Base-by-base conservation (phyloP, 345 rosid genomes). In the Xanthoceras sorbifolium region DNA sequence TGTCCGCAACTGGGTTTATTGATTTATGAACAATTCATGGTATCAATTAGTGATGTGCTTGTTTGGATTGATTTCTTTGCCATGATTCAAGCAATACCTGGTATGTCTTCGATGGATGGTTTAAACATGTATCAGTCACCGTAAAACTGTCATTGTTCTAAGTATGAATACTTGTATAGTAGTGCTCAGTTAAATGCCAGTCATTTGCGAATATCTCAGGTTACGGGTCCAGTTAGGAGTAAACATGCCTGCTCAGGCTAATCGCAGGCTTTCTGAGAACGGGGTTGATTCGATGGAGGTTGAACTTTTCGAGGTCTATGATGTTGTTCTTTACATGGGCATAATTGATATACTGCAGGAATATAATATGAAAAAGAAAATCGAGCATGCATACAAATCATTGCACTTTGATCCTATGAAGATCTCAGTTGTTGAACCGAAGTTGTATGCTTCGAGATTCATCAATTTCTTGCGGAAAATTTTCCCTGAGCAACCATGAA, bases 181-280 rank as follows among this genome's bases (percentile, higher is more conserved):
- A 59, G 54, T 7, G 25, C 25, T 23, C n/a, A 8, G 5, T 57
- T 32, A 48, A 71, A 67, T 55, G 36, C 6, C 2, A 17, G 57
- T 9, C 32, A 23, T 29, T 66, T 59, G 26, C 44, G 1, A 69
- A 20, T 65, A 50, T 12, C 23, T 57, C 84, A 95, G 99, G 87
- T 80, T 95, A 70, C 91, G 90, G 31, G 99, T 95, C 64, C 97
- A 95, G 65, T 69, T 95, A 76, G 99, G 99, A 75, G 99, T 91
- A 68, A 91, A 95, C 90, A 93, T 95, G 99, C 99, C 98, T 1
- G 96, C 99, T 6, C 93, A 92, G 80, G 99, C 97, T 40, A 90
- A 80, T 61, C 92, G 69, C 68, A 90, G 87, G 85, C 83, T 93
- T 77, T 72, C 8, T 32, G 84, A 84, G 65, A 87, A 85, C 34